Conservation (phyloP, 2,329 filamentous ascomycete genomes). For the Fusarium transvaalense region DNA sequence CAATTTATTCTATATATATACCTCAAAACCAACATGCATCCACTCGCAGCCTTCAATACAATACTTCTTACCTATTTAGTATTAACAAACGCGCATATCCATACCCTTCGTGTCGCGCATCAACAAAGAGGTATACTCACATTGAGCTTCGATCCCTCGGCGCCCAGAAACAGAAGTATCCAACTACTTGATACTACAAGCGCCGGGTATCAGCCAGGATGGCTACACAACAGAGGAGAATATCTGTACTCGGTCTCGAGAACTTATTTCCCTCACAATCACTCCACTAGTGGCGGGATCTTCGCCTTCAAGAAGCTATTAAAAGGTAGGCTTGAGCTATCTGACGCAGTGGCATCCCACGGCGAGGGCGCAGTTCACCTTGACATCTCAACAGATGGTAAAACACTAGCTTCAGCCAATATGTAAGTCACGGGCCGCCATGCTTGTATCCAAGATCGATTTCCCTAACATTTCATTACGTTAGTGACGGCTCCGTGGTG, state of each 20-base stretch:
- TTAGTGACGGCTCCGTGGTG: constrained; percentile 1
- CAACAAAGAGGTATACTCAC: constrained; percentile 4
- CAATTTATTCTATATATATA: not conserved
- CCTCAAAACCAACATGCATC: not conserved
- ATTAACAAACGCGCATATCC: not conserved
- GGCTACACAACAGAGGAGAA: not conserved
- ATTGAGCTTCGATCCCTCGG: not conserved
- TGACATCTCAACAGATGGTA: constrained; percentile 1
- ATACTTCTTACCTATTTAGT: not conserved
- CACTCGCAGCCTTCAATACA: not conserved
- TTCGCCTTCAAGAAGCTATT: constrained; percentile 4
- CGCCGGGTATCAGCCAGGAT: constrained; percentile 5
- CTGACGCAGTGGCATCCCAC: not conserved
- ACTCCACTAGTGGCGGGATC: not conserved
- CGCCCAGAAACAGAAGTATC: not conserved
- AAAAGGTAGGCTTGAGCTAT: not conserved
- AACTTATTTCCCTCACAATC: not conserved
- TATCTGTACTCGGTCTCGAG: constrained; percentile 6
- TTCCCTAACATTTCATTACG: not conserved
- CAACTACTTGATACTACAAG: not conserved
- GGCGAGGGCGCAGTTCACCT: constrained; percentile 2
- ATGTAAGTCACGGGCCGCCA: not conserved
- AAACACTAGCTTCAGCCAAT: constrained; percentile 6
- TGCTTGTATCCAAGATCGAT: too few species aligned
- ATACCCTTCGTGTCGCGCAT: constrained; percentile 9